These are phyloP conservation scores for Scenedesmus sp. DNA, from an alignment of 163 green algal species.

Conservation along the genomic window DNA sequence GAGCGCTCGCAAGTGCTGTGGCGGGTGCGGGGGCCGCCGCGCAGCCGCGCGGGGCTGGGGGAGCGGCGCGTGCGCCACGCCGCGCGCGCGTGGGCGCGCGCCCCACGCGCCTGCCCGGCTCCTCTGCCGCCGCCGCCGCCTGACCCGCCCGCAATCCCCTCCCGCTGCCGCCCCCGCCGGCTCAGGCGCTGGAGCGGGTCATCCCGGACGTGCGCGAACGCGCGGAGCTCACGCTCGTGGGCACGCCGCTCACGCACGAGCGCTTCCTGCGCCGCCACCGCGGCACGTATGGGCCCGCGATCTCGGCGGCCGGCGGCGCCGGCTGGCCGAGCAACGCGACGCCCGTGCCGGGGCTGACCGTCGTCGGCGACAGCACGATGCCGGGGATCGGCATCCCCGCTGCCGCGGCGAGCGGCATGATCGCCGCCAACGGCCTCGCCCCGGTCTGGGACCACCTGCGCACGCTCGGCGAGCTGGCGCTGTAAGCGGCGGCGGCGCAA, in stretches of 20 bases:
- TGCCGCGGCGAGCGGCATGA: conserved; percentile 85
- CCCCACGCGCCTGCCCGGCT: neutral
- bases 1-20: conserved; percentile 74
- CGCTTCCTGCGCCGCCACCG: conserved; percentile 78
- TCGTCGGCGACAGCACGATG: conserved; percentile 78
- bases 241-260: conserved; percentile 86
- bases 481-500: conserved; percentile 2
- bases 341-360: conserved; percentile 52
- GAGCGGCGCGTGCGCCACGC: too few relatives aligned
- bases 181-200: conserved; percentile 71
- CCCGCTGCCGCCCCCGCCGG: too few relatives aligned
- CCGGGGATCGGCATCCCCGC: conserved; percentile 90
- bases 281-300: conserved; percentile 79
- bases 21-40: conserved; percentile 48
- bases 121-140: conserved; percentile 19
- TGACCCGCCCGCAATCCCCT: too few relatives aligned
- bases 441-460: conserved; percentile 69
- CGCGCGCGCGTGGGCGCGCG: neutral
- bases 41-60: too few relatives aligned
- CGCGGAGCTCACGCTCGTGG: conserved; percentile 74
- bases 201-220: conserved; percentile 86
- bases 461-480: conserved; percentile 57
- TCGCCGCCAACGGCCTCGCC: conserved; percentile 82
- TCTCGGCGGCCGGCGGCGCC: conserved; percentile 54
- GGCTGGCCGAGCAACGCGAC: conserved; percentile 27